Evolutionary conservation across 805 yeast species (phyloP), one percentile per base, ranked within the genome.

Genomic region (Metschnikowia baotianmanensis): DNA sequence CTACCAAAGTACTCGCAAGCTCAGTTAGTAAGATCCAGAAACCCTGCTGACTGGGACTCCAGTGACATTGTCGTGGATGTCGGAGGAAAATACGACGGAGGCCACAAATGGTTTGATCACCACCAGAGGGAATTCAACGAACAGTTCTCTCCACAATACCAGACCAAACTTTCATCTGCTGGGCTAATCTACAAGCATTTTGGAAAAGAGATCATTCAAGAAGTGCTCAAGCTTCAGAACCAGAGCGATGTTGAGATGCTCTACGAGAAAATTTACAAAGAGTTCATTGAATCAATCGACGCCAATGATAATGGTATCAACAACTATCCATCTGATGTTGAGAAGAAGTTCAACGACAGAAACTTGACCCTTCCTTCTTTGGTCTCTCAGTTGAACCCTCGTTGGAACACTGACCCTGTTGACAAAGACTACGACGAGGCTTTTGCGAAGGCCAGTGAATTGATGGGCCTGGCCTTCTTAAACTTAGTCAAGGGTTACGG

Each of bases 1-100:
- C 66, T 91, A 34, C 93, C 96, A 7, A 72, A 75, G 59, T 93
- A 64, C 62, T 58, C 75, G 34, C 71, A 79, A 44, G 82, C 96
- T 16, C 72, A 71, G 38, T 71, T 93, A 16, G 77, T 86, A 16
- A 81, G 99, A 61, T 85, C 96, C 4, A 78, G 99, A 69, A 83
- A 82, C 46, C 84, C 90, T 8, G 77, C 69, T 12, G 83, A 79
- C 42, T 85, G 96, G 84, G 96, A 86, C 51, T 71, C 68, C 31
- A 80, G 95, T 55, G 97, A 91, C 62, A 85, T 93, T 43, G 95
- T 93, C 24, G 91, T 93, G 41, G 99, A 93, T 66, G 99, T 93
- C 37, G 78, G 95, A 58, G 99, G 96, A 11, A 74, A 85, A 59
- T 93, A 90, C 62, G 96, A 89, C 59, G 46, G 50, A 8, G 86